Evolutionary conservation across 371 early-diverging fungal species (phyloP).

Genomic region (Mortierella sp.): DNA sequence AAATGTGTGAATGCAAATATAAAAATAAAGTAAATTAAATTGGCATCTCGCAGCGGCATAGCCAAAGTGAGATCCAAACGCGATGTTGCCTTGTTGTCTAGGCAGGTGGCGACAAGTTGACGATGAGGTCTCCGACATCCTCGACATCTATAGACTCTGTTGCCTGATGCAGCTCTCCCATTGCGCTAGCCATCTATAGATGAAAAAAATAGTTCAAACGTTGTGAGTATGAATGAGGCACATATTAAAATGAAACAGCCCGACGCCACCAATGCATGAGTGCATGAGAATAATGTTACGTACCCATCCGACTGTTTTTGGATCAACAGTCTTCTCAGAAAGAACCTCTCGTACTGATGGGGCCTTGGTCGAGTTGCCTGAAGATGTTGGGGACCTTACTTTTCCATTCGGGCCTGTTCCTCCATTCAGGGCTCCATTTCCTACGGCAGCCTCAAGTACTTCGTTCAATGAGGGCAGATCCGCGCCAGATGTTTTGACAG

Average conservation of each 20-base stretch:
- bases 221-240: background rate
- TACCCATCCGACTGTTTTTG: slow-evolving; percentile 56
- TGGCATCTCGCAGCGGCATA: background rate
- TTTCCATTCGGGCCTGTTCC: background rate
- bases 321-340: slow-evolving; percentile 49
- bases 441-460: slow-evolving; percentile 13
- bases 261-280: background rate
- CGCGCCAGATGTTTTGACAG: slow-evolving; percentile 21
- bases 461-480: slow-evolving; percentile 17
- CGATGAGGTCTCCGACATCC: slow-evolving; percentile 54
- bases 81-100: no score
- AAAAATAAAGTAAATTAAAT: background rate
- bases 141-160: slow-evolving; percentile 52
- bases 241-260: background rate
- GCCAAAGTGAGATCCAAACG: background rate
- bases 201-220: background rate
- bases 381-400: slow-evolving; percentile 23
- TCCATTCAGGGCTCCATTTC: slow-evolving; percentile 1
- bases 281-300: slow-evolving; percentile 1
- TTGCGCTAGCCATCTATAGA: slow-evolving; percentile 46
- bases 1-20: background rate
- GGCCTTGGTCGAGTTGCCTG: slow-evolving; percentile 45
- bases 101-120: slow-evolving; percentile 39
- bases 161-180: slow-evolving; percentile 52
- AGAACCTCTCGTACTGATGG: slow-evolving; percentile 50